Conservation (phyloP, 169 alveolate genomes). For the Plasmodium malariae region DNA sequence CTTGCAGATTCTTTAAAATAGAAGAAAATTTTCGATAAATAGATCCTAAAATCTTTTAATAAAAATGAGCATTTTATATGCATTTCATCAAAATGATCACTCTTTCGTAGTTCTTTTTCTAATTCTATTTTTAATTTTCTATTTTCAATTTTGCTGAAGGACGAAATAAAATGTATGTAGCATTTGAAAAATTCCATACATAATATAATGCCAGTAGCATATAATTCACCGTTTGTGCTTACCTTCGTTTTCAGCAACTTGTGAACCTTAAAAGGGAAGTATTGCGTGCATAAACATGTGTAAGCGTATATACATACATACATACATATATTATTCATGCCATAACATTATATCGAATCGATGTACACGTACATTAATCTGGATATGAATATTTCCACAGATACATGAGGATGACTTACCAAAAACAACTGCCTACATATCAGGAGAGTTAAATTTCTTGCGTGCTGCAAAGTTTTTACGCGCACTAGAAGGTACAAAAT, state of each 20-base stretch:
- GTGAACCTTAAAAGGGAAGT: slow-evolving; percentile 18
- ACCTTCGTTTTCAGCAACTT: not conserved
- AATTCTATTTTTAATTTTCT: slow-evolving; percentile 22
- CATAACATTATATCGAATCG: no score
- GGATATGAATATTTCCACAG: not conserved
- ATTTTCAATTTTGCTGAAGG: slow-evolving; percentile 35
- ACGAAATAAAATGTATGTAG: slow-evolving; percentile 30
- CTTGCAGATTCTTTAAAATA: slow-evolving; percentile 40
- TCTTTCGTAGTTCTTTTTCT: slow-evolving; percentile 14
- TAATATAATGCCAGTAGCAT: slow-evolving; percentile 1
- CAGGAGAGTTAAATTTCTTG: slow-evolving; percentile 1
- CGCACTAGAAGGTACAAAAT: slow-evolving; percentile 18
- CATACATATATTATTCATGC: not conserved
- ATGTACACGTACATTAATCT: not conserved
- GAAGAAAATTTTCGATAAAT: slow-evolving; percentile 39
- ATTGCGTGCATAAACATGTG: not conserved
- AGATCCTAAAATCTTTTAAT: slow-evolving; percentile 46
- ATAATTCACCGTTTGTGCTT: not conserved
- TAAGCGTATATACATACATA: not conserved
- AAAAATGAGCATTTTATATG: slow-evolving; percentile 14
- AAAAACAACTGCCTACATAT: slow-evolving; percentile 23
- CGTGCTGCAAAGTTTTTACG: slow-evolving; percentile 22
- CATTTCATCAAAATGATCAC: not conserved
- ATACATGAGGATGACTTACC: slow-evolving; percentile 3
- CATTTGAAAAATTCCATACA: slow-evolving; percentile 56